Conservation (phyloP, 2,329 filamentous ascomycete genomes). For the Alternaria gaisen region DNA sequence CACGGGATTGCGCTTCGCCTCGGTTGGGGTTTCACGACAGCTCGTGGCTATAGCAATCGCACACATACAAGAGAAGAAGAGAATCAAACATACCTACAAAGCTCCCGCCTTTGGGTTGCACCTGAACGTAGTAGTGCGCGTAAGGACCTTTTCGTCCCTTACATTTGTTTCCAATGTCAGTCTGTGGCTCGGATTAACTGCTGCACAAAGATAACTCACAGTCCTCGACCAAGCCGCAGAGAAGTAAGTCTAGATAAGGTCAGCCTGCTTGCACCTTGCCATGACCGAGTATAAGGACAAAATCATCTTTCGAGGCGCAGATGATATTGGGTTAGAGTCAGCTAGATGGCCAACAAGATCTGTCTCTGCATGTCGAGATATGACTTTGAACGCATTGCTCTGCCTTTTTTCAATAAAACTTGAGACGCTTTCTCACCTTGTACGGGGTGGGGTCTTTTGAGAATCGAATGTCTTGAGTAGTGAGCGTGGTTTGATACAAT, state of each 20-base stretch:
- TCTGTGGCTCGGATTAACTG: constrained; percentile 5
- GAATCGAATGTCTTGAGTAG: constrained; percentile 74
- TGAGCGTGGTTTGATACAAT: constrained; percentile 4
- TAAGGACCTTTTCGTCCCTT: constrained; percentile 75
- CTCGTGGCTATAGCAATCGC: constrained; percentile 3
- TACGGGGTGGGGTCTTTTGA: constrained; percentile 86
- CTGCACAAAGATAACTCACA: not conserved
- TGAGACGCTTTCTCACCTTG: constrained; percentile 66
- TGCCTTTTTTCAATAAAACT: not conserved
- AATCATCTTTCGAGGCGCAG: not conserved
- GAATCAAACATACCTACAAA: constrained; percentile 70
- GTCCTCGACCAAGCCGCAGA: constrained; percentile 6
- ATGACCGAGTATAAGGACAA: not conserved
- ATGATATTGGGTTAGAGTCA: not conserved
- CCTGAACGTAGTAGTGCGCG: constrained; percentile 87
- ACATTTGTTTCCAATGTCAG: constrained; percentile 65
- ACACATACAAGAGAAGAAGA: constrained; percentile 1
- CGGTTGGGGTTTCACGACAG: constrained; percentile 5
- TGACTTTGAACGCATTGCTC: not conserved
- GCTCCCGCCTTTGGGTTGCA: constrained; percentile 71
- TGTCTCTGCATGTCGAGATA: not conserved
- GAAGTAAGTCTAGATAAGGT: constrained; percentile 4
- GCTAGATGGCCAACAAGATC: not conserved
- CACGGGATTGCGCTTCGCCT: constrained; percentile 9
- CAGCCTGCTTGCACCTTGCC: not conserved